Evolutionary conservation across 306 rosid species (phyloP), one percentile per base, ranked within the genome.

Genomic region (Lotus japonicus): DNA sequence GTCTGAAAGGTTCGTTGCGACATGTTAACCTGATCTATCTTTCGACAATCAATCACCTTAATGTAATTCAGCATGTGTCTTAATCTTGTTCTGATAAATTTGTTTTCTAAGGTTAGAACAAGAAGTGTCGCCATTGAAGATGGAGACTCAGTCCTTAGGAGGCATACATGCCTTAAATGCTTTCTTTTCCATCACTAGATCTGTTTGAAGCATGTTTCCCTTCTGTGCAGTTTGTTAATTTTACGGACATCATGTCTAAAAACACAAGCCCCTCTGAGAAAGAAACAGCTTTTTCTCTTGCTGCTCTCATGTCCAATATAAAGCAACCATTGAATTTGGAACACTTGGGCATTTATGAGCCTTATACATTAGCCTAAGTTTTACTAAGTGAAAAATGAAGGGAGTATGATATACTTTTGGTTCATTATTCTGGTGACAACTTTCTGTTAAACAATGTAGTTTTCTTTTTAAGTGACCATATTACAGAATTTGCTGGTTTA

Each of bases 271-370:
- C 82, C 14, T 14, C 91, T 5, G 83, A 83, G 62, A 88, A 86
- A 83, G 97, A 89, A 86, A 71, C 92, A 53, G 82, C 94, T 55
- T 92, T 92, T 76, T 96, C 98, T 79, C 82, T 92, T 1, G 88
- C 94, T 46, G 98, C 97, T 72, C 97, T 92, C 53, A 92, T 92
- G 98, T 92, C 76, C 98, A 92, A 76, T 92, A 86, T 41, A 90
- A 88, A 89, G 97, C 98, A 62, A 79, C 77, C 38, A 2, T 70
- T 10, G 97, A 92, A 72, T 64, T 86, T 14, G 60, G 66, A 43
- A 39, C 82, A 57, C 87, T 92, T 14, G 97, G 98, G 97, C 89
- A 38, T 5, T 31, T 31, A 81, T 62, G 45, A 41, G 70, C 62
- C 68, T 21, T 18, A 28, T 26, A 39, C 57, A 3, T 15, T 70